Conservation (phyloP, 306 rosid genomes). For the Coriaria nepalensis region DNA sequence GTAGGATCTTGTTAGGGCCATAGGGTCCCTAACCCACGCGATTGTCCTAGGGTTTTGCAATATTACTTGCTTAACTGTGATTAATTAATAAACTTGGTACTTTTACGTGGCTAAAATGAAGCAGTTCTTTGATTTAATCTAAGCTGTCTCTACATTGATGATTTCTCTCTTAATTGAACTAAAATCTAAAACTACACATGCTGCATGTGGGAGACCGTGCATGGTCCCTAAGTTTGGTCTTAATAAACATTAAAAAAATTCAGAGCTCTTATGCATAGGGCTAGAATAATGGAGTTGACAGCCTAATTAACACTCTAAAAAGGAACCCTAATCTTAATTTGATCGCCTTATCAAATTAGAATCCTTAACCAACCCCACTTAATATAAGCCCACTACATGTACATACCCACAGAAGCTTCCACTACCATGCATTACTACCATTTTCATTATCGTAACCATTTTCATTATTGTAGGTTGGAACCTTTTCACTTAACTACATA, state of each 20-base stretch:
- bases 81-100: constrained; percentile 4
- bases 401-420: too few species aligned
- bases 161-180: constrained; percentile 26
- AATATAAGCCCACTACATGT: too few species aligned
- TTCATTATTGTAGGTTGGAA: too few species aligned
- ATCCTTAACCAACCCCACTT: too few species aligned
- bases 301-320: constrained; percentile 2
- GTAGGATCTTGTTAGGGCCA: too few species aligned
- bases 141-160: too few species aligned
- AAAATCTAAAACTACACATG: constrained; percentile 33
- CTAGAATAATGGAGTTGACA: constrained; percentile 1
- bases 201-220: constrained; percentile 41
- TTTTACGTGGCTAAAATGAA: constrained; percentile 15
- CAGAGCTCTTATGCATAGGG: constrained; percentile 8
- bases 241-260: constrained; percentile 18
- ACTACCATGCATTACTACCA: too few species aligned
- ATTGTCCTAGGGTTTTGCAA: constrained; percentile 6
- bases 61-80: too few species aligned
- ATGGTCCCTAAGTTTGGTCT: constrained; percentile 17
- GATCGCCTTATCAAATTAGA: too few species aligned
- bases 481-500: too few species aligned
- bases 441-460: too few species aligned
- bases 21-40: neutral
- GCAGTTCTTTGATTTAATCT: constrained; percentile 21
- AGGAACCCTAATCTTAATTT: neutral